Base-by-base conservation (phyloP, 441 rosid species). In the Daphne laureola region DNA sequence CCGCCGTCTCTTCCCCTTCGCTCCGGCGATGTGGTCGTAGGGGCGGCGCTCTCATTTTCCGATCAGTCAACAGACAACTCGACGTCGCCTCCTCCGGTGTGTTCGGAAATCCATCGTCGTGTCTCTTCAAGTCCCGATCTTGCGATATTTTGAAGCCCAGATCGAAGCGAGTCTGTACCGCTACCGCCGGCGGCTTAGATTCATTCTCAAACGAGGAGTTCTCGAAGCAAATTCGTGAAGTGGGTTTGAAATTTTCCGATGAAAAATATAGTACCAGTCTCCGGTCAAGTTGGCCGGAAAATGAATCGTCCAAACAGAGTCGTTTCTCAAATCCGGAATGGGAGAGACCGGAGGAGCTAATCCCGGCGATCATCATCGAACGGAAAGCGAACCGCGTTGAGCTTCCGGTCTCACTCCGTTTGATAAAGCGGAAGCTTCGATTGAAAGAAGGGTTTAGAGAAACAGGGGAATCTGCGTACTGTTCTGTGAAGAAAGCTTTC, bases 351-450 rank as follows among this genome's bases (percentile, higher is more conserved):
- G 58, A 63, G 4, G 84, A 82, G 73, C 72, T 67, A 51, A 58
- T 75, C 9, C 81, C 77, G 15, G 71, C 75, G 6, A 77, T 46
- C 63, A 77, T 46, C 63, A 73, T 88, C 18, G 88, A 84, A 68
- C 71, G 94, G 71, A 88, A 83, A 70, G 94, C 94, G 0, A 88
- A 81, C 70, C 81, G 87, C 18, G 81, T 80, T 0, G 87, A 83
- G 4, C 80, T 88, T 38, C 96, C 96, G 3, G 55, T 88, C 1
- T 88, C 96, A 0, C 84, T 88, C 5, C 57, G 96, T 23, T 79
- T 85, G n/a, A 83, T 88, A 14, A 80, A 77, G 70, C 76, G 81
- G 64, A 88, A 88, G 68, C 46, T 81, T 41, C 75, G 74, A 47
- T 81, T 84, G 94, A 64, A 78, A 9, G 84, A 85, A 13, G 86